Evolutionary conservation across 2,329 filamentous ascomycete species (phyloP).

Genomic region (Stachybotrys elegans): DNA sequence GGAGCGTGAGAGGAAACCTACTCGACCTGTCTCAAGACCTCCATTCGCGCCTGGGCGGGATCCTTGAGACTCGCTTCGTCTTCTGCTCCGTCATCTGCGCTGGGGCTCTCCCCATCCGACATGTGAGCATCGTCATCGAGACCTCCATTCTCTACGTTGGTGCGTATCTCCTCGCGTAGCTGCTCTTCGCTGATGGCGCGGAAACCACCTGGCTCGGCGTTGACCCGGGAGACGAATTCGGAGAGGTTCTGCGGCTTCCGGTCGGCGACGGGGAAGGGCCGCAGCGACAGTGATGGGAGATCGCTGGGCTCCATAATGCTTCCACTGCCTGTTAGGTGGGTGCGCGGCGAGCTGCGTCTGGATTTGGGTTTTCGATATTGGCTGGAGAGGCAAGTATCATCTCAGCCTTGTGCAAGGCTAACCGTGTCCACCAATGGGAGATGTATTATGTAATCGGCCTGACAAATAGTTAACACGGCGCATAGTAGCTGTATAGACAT

Average conservation of each 20-base stretch:
- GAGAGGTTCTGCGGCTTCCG: slow-evolving; percentile 58
- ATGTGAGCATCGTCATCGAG: slow-evolving; percentile 38
- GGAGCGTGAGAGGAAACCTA: slow-evolving; percentile 33
- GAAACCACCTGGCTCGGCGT: slow-evolving; percentile 74
- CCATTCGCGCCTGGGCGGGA: slow-evolving; percentile 45
- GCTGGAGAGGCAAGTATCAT: no score
- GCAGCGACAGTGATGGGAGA: slow-evolving; percentile 30
- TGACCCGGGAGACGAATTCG: slow-evolving; percentile 74
- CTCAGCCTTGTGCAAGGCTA: no score
- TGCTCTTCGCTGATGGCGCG: slow-evolving; percentile 71
- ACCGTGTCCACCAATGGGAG: no score
- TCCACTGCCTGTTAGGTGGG: no score
- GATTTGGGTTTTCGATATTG: no score
- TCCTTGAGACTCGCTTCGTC: slow-evolving; percentile 31
- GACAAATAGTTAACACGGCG: no score
- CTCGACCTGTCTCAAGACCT: slow-evolving; percentile 56
- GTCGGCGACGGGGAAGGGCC: slow-evolving; percentile 45
- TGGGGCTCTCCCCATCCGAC: slow-evolving; percentile 35
- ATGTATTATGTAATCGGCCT: no score
- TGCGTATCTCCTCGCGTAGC: slow-evolving; percentile 62
- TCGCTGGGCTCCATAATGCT: slow-evolving; percentile 26
- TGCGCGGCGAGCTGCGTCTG: no score
- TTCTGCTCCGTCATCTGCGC: slow-evolving; percentile 32
- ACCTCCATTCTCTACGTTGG: slow-evolving; percentile 23
- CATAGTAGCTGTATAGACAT: no score